A percentile compares a stretch with the other conserved stretches of the same genome.
Evolutionary conservation across 2,329 filamentous ascomycete species (phyloP).

Genomic region (Corniculantispora saksenae): DNA sequence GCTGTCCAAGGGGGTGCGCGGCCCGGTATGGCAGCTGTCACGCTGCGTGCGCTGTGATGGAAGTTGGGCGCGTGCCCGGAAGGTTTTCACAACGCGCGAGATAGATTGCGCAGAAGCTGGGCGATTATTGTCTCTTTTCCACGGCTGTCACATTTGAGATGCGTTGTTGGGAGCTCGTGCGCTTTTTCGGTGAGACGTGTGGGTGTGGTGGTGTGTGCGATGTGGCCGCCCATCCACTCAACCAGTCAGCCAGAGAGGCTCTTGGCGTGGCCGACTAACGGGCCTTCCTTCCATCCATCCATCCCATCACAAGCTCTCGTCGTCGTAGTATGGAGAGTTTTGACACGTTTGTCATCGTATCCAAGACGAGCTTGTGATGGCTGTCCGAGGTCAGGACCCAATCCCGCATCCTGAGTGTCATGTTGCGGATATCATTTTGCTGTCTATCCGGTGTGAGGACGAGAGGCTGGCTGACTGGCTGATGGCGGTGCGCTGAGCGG

Average conservation of each 20-base stretch:
- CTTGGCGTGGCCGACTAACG: neutral
- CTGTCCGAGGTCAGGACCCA: neutral
- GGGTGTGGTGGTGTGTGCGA: slow-evolving; percentile 7
- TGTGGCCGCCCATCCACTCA: slow-evolving; percentile 1
- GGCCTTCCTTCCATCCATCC: too few species aligned
- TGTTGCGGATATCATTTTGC: neutral
- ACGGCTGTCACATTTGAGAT: slow-evolving; percentile 12
- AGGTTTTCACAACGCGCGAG: neutral
- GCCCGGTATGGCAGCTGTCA: slow-evolving; percentile 7
- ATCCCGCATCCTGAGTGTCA: neutral
- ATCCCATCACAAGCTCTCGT: neutral
- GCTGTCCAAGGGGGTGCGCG: slow-evolving; percentile 9
- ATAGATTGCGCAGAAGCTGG: slow-evolving; percentile 7
- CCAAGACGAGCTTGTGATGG: neutral
- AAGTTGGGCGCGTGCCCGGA: slow-evolving; percentile 11
- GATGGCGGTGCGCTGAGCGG: neutral
- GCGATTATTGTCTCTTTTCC: neutral
- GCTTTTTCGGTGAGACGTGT: neutral
- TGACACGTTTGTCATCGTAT: neutral
- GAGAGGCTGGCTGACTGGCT: too few species aligned
- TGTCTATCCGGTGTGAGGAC: neutral
- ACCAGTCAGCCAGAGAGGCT: neutral
- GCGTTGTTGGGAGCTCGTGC: neutral
- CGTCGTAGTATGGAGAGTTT: neutral
- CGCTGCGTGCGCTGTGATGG: slow-evolving; percentile 8